Evolutionary conservation across 176 grass and related monocot species (phyloP).

Genomic region (Raddia distichophylla): DNA sequence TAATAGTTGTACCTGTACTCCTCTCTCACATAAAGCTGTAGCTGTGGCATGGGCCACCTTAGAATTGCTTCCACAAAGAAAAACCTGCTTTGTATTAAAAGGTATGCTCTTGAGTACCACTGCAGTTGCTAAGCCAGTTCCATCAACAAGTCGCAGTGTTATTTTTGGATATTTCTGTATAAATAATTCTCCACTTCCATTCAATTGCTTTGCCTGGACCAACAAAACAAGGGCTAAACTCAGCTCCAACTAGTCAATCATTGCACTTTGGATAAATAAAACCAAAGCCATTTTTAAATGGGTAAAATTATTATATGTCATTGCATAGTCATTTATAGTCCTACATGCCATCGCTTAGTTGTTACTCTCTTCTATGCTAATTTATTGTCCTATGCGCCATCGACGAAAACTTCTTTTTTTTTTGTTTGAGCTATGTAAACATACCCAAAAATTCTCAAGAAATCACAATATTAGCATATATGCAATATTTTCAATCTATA

Average conservation of each 20-base stretch:
- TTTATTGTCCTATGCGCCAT: too few relatives aligned
- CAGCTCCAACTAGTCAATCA: neutral
- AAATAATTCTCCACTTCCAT: slow-evolving; percentile 76
- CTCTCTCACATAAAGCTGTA: slow-evolving; percentile 61
- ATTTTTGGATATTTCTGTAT: slow-evolving; percentile 79
- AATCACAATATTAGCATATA: too few relatives aligned
- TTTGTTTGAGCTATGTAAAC: too few relatives aligned
- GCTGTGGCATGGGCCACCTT: slow-evolving; percentile 63
- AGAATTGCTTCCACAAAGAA: slow-evolving; percentile 60
- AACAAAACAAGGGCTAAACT: slow-evolving; percentile 6
- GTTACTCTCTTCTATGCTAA: too few relatives aligned
- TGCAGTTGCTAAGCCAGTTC: slow-evolving; percentile 86
- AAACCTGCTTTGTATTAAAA: slow-evolving; percentile 51
- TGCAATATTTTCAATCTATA: too few relatives aligned
- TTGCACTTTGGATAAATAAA: neutral
- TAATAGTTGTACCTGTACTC: slow-evolving; percentile 60
- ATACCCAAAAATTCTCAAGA: too few relatives aligned
- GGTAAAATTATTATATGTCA: too few relatives aligned
- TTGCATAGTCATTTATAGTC: too few relatives aligned
- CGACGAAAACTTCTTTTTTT: too few relatives aligned
- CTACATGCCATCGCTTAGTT: too few relatives aligned
- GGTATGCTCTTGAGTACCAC: slow-evolving; percentile 77
- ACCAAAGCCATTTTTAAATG: neutral
- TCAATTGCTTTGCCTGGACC: slow-evolving; percentile 65
- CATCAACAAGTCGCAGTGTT: slow-evolving; percentile 82